A percentile compares a stretch with the other conserved stretches of the same genome.
These are phyloP conservation scores for Metschnikowia henanensis DNA, from an alignment of 805 yeast genomes.

Conservation along the genomic window DNA sequence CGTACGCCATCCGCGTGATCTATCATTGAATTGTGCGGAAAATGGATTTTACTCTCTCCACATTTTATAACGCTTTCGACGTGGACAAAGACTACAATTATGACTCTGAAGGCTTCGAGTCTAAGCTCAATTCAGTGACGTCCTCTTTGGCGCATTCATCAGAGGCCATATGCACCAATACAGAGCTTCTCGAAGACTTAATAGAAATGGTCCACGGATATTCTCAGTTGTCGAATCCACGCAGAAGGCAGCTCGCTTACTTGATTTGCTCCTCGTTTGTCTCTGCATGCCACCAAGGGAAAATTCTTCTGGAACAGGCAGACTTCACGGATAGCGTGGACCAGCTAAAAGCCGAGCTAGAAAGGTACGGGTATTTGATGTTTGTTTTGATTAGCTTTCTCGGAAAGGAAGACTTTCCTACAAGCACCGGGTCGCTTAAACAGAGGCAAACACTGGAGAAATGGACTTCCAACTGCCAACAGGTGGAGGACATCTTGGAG, in stretches of 20 bases:
- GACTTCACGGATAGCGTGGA: slow-evolving; percentile 52
- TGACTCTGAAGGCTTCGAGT: slow-evolving; percentile 45
- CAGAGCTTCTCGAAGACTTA: slow-evolving; percentile 39
- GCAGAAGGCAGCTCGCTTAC: slow-evolving; percentile 56
- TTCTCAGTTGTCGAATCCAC: slow-evolving; percentile 33
- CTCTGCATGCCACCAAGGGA: slow-evolving; percentile 41
- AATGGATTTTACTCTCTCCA: slow-evolving; percentile 56
- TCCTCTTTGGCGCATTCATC: slow-evolving; percentile 64
- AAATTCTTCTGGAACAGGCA: slow-evolving; percentile 46
- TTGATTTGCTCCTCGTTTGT: slow-evolving; percentile 57
- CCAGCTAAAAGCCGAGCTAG: slow-evolving; percentile 51
- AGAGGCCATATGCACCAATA: slow-evolving; percentile 40
- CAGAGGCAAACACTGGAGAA: slow-evolving; percentile 36
- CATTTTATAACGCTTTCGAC: slow-evolving; percentile 58
- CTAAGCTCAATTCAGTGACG: slow-evolving; percentile 50
- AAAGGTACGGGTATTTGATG: slow-evolving; percentile 62
- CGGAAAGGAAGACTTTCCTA: slow-evolving; percentile 50
- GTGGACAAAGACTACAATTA: slow-evolving; percentile 50
- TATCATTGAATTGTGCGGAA: neutral
- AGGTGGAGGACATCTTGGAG: slow-evolving; percentile 55
- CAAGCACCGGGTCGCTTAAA: slow-evolving; percentile 32
- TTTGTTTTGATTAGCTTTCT: slow-evolving; percentile 55
- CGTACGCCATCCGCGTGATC: too few relatives aligned
- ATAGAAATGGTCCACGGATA: slow-evolving; percentile 40
- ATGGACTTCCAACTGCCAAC: slow-evolving; percentile 56